Evolutionary conservation across 2,329 filamentous ascomycete species (phyloP).

Genomic region (Hypoxylon sp.): DNA sequence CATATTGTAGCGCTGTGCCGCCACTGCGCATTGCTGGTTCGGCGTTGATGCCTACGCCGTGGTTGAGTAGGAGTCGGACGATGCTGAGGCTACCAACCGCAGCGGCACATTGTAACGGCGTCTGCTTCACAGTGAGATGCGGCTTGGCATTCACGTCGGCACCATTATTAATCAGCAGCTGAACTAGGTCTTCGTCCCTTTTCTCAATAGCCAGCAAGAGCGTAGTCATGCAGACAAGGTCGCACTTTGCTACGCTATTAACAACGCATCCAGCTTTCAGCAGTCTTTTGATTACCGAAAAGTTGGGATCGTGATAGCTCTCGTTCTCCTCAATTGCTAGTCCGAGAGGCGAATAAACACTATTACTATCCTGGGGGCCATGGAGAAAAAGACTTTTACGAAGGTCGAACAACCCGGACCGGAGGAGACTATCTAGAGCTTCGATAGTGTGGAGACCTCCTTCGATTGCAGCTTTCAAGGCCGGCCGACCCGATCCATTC

Average conservation of each 20-base stretch:
- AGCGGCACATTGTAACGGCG: constrained; percentile 1
- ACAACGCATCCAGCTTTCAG: not conserved
- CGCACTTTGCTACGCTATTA: not conserved
- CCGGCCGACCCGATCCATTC: not conserved
- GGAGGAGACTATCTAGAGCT: not conserved
- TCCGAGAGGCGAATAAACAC: not conserved
- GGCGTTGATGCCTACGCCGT: not conserved
- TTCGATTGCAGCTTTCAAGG: not conserved
- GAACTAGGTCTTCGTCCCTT: not conserved
- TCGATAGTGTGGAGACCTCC: not conserved
- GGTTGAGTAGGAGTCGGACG: not conserved
- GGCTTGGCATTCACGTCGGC: constrained; percentile 1
- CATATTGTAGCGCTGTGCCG: constrained; percentile 6
- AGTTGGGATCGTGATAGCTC: not conserved
- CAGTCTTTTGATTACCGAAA: not conserved
- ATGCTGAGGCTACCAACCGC: not conserved
- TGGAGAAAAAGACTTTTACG: not conserved
- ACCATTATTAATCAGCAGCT: not conserved
- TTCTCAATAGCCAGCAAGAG: constrained; percentile 3
- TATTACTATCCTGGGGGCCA: too few species aligned
- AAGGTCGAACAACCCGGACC: not conserved
- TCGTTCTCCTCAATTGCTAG: not conserved
- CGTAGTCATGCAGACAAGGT: not conserved
- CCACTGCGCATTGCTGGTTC: not conserved
- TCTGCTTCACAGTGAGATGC: not conserved